Evolutionary conservation across 345 rosid species (phyloP).

Genomic region (Streptanthus diversifolius): DNA sequence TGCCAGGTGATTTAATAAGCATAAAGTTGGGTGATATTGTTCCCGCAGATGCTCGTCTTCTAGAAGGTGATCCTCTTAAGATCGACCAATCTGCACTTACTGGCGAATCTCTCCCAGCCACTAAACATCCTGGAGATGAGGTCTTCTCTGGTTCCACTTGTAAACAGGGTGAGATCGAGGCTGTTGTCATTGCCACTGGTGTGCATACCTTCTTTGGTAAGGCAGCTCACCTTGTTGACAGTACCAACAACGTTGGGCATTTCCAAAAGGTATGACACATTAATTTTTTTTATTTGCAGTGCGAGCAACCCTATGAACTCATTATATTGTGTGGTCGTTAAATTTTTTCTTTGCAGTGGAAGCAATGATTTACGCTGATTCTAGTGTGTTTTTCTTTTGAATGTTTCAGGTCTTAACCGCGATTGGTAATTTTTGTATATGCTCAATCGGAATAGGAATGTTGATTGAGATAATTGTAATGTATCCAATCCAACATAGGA

Average conservation of each 20-base stretch:
- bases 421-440: constrained; percentile 95
- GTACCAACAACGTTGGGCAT: constrained; percentile 89
- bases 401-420: constrained; percentile 65
- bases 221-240: constrained; percentile 94
- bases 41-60: constrained; percentile 90
- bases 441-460: constrained; percentile 85
- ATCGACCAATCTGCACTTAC: constrained; percentile 93
- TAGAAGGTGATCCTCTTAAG: constrained; percentile 93
- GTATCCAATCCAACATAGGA: constrained; percentile 71
- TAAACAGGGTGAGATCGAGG: constrained; percentile 94
- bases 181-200: constrained; percentile 85
- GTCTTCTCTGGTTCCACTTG: constrained; percentile 93
- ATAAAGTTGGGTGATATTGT: constrained; percentile 87
- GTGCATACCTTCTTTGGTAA: constrained; percentile 95
- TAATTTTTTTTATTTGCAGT: neutral
- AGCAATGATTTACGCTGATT: neutral
- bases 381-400: neutral
- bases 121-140: constrained; percentile 59
- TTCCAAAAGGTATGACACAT: constrained; percentile 67
- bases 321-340: neutral
- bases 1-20: constrained; percentile 86
- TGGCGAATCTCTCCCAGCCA: constrained; percentile 91
- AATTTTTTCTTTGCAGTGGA: neutral
- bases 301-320: neutral
- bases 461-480: constrained; percentile 65